These are phyloP conservation scores for Cordyceps pruinosa DNA, from an alignment of 2,329 filamentous ascomycete species.

Conservation along the genomic window DNA sequence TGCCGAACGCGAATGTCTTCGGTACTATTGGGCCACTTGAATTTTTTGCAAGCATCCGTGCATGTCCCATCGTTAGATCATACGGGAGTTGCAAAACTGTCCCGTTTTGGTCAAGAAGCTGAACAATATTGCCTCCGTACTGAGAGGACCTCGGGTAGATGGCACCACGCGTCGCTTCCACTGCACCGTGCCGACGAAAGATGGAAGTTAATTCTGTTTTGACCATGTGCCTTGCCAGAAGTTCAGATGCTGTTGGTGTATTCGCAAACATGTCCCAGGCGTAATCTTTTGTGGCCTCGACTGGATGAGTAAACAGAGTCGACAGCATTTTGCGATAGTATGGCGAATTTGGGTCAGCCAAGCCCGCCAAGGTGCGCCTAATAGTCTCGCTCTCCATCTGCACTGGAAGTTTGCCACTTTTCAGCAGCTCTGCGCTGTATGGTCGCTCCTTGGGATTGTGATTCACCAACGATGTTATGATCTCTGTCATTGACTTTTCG, in stretches of 20 bases:
- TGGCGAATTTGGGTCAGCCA: slow-evolving; percentile 76
- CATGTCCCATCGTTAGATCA: slow-evolving; percentile 84
- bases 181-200: slow-evolving; percentile 82
- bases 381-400: slow-evolving; percentile 92
- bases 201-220: slow-evolving; percentile 69
- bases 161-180: slow-evolving; percentile 67
- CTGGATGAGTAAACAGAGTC: slow-evolving; percentile 70
- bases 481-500: slow-evolving; percentile 67
- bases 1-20: slow-evolving; percentile 80
- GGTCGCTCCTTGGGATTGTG: slow-evolving; percentile 79
- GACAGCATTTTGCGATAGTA: slow-evolving; percentile 86
- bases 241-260: slow-evolving; percentile 48
- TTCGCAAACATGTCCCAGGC: slow-evolving; percentile 64
- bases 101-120: slow-evolving; percentile 74
- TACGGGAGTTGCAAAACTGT: slow-evolving; percentile 92
- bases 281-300: slow-evolving; percentile 73
- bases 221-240: slow-evolving; percentile 65
- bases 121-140: slow-evolving; percentile 67
- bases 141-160: slow-evolving; percentile 78
- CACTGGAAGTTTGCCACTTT: slow-evolving; percentile 79
- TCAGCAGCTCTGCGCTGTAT: slow-evolving; percentile 72
- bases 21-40: slow-evolving; percentile 54
- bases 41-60: slow-evolving; percentile 71
- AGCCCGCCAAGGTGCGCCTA: slow-evolving; percentile 69
- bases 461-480: slow-evolving; percentile 72